These are phyloP conservation scores for Plasmodium adleri DNA, from an alignment of 169 alveolate species.

Conservation along the genomic window DNA sequence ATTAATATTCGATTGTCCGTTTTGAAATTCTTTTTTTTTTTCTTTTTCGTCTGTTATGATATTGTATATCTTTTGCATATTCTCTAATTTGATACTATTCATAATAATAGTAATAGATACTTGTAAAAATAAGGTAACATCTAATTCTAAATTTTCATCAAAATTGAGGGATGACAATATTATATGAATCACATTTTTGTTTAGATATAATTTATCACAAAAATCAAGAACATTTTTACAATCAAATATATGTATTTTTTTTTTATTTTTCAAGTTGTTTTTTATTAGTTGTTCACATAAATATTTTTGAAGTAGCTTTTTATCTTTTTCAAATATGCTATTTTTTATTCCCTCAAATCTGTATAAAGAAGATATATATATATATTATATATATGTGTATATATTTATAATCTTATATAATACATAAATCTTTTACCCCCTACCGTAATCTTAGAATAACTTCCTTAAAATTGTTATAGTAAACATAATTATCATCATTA, in stretches of 20 bases:
- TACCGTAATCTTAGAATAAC: constrained; percentile 51
- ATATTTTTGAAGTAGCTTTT: constrained; percentile 41
- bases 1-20: constrained; percentile 1
- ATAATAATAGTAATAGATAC: constrained; percentile 55
- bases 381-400: background rate
- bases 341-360: constrained; percentile 73
- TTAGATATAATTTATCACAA: constrained; percentile 57
- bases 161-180: constrained; percentile 55
- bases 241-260: constrained; percentile 68
- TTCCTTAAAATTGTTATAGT: constrained; percentile 52
- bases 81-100: constrained; percentile 46
- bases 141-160: constrained; percentile 58
- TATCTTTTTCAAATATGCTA: constrained; percentile 63
- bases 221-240: constrained; percentile 64
- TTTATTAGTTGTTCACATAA: constrained; percentile 63
- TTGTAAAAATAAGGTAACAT: constrained; percentile 31
- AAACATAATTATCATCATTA: constrained; percentile 71
- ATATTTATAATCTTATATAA: background rate
- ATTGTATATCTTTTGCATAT: constrained; percentile 66
- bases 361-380: background rate
- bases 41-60: constrained; percentile 46
- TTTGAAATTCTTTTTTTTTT: constrained; percentile 43
- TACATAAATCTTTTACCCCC: background rate
- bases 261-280: constrained; percentile 39
- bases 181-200: constrained; percentile 62